Percentiles rank a stretch among this genome's conserved stretches.
Conservation (phyloP, 495 filamentous ascomycete species). For the Xylaria palmicola region DNA sequence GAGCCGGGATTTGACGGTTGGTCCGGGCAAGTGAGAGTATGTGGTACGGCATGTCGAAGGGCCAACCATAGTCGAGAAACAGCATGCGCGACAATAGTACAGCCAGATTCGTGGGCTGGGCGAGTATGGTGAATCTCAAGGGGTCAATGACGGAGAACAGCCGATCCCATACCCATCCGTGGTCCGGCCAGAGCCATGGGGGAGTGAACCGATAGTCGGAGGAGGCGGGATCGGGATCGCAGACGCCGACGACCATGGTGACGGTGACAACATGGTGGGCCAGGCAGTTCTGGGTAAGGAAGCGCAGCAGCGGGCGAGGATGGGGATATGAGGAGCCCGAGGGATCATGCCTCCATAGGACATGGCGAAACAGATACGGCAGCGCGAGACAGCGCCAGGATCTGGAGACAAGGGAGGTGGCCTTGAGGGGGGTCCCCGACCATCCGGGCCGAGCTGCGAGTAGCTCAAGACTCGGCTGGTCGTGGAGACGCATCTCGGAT, state of each 20-base stretch:
- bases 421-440: conserved; percentile 31
- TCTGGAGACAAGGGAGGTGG: conserved; percentile 38
- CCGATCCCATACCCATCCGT: conserved; percentile 44
- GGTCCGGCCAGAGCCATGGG: conserved; percentile 24
- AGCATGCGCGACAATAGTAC: conserved; percentile 39
- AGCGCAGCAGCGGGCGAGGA: conserved; percentile 32
- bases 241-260: conserved; percentile 31
- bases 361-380: conserved; percentile 44
- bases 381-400: conserved; percentile 40
- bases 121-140: conserved; percentile 41
- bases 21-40: conserved; percentile 39
- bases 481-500: conserved; percentile 31
- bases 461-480: conserved; percentile 29
- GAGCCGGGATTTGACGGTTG: background rate
- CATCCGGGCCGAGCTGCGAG: background rate
- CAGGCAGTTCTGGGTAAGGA: conserved; percentile 31
- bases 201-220: conserved; percentile 20
- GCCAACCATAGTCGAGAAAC: conserved; percentile 38
- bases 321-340: conserved; percentile 26
- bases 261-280: conserved; percentile 33
- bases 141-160: conserved; percentile 45
- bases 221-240: conserved; percentile 13
- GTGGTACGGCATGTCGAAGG: conserved; percentile 40
- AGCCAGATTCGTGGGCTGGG: conserved; percentile 40
- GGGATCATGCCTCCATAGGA: conserved; percentile 34